A percentile compares a stretch with the other conserved stretches of the same genome.
Conservation (phyloP, 192 early-diverging fungal genomes). For the Coemansia sp. region DNA sequence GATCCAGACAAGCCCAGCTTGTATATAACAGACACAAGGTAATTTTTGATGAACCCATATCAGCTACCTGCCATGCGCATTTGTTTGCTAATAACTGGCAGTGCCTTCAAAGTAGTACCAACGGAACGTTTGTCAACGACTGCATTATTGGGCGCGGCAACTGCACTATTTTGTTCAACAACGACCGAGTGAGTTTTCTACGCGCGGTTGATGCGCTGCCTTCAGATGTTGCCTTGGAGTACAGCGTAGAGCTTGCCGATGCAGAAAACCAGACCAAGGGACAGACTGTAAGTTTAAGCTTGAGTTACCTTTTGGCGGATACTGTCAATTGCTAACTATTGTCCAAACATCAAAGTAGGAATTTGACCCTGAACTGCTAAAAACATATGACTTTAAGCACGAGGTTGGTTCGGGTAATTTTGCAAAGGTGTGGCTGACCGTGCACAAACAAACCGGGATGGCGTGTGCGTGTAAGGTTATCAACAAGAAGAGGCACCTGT, state of each 20-base stretch:
- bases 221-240: slow-evolving; percentile 45
- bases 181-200: slow-evolving; percentile 39
- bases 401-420: slow-evolving; percentile 52
- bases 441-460: slow-evolving; percentile 46
- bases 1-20: slow-evolving; percentile 19
- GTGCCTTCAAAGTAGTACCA: slow-evolving; percentile 20
- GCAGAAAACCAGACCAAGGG: slow-evolving; percentile 10
- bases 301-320: neutral
- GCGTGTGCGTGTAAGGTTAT: slow-evolving; percentile 55
- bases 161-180: slow-evolving; percentile 50
- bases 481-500: slow-evolving; percentile 42
- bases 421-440: slow-evolving; percentile 52
- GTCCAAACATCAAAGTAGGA: slow-evolving; percentile 8
- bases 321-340: neutral
- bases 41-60: neutral
- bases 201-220: slow-evolving; percentile 20
- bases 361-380: slow-evolving; percentile 26
- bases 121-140: slow-evolving; percentile 53
- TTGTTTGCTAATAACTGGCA: neutral
- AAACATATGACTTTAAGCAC: slow-evolving; percentile 51
- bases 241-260: slow-evolving; percentile 35
- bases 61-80: neutral
- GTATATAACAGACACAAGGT: slow-evolving; percentile 40
- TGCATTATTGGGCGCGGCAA: slow-evolving; percentile 40
- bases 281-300: slow-evolving; percentile 8